Evolutionary conservation across 169 alveolate genomes (phyloP), one percentile per base, ranked within the genome.

Genomic region (Plasmodium falciparum): DNA sequence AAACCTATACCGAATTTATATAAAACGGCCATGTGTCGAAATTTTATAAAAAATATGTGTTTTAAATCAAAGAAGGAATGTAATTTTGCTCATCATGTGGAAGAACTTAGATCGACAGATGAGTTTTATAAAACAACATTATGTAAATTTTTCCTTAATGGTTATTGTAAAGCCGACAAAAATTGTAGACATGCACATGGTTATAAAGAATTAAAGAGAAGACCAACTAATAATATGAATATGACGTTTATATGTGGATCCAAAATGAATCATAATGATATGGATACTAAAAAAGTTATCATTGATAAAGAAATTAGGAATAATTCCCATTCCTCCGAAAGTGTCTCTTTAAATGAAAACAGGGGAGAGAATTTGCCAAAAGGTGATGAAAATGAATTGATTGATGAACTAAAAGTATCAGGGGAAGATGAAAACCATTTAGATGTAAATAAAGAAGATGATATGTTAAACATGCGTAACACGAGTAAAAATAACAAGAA

Each of bases 111-210:
- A 71, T 86, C 92, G 4, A 86, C 92, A 8, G 92, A 86, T 52
- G 92, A 86, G 22, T 86, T 86, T 86, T 86, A 86, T 88, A 86
- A 86, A 72, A 86, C 92, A 45, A 86, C 92, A 0, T 62, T 86
- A 56, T 86, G 92, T 13, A 86, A 86, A 47, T 86, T 86, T 72
- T 86, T 65, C 39, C 86, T 86, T 33, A 86, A 86, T 56, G 92
- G 92, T 17, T 86, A 86, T 54, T 86, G 92, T 33, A 86, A 86
- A 45, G 92, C 92, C 13, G 92, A 86, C 26, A 67, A 62, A 20
- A 86, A 86, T 66, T 86, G 92, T 54, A 65, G 92, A 24, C 92
- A 86, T 63, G 92, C 92, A 11, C 92, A 86, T 86, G 92, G 92
- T 13, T 73, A 70, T 9, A 86, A 86, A 20, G 92, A 86, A 59